Evolutionary conservation across 371 early-diverging fungal genomes (phyloP), one percentile per base, ranked within the genome.

Genomic region (Catenaria anguillulae): DNA sequence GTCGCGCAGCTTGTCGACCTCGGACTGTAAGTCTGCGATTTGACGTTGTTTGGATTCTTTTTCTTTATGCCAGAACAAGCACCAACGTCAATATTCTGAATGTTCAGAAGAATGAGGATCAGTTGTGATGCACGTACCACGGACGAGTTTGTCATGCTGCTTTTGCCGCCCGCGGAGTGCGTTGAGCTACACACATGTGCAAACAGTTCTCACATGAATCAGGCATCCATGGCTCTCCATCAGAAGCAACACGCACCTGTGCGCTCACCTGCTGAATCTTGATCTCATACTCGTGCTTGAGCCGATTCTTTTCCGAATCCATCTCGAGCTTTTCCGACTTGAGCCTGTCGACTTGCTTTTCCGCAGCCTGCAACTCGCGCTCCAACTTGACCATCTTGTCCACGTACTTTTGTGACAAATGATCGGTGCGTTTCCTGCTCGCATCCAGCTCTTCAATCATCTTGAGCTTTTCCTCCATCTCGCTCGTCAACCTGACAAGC

Each of bases 1-100:
- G 52, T 50, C 52, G 52, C 52, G 52, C 52, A 50, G 12, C 52
- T 26, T 50, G 21, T 26, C 52, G 52, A 50, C 52, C 31, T 50
- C 52, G 31, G 52, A 29, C 29, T 50, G 52, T 13, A 50, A 31
- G 10, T 50, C 52, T 17, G 15, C 15, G 31, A 50, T 50, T 19
- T 50, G 52, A 13, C 52, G 52, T 15, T 29, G 29, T 15, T 50
- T 50, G 52, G 52, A 8, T 15, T 50, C 52, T 23, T 50, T 50
- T 50, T 50, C 52, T 46, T n/a, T 24, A 23, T 24, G 10, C 24
- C n/a, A n/a, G n/a, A n/a, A 37, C 37, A 37, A 13, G 4, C n/a
- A 24, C 24, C 0, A 5, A 6, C 2, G 26, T 2, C 1, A 5
- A 10, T 46, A 0, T n/a, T 21, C 24, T 46, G 23, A 37, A 4